These are phyloP conservation scores for Scortechinia acanthostroma DNA, from an alignment of 2,329 filamentous ascomycete genomes.

Conservation along the genomic window DNA sequence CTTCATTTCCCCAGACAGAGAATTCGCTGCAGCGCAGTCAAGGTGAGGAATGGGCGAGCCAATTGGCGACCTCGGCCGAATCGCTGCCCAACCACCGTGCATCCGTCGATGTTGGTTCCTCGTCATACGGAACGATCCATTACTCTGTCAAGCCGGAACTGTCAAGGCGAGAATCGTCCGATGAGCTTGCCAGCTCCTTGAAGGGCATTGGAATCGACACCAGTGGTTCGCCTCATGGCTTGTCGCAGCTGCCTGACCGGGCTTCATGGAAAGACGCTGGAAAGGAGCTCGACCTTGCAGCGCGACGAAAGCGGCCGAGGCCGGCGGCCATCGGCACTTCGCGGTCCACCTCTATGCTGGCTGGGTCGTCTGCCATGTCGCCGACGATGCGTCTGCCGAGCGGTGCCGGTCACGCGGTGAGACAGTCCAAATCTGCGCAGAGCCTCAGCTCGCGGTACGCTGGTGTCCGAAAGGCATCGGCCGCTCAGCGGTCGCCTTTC, in stretches of 20 bases:
- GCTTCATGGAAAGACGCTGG: slow-evolving; percentile 21
- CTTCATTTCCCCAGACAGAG: no score
- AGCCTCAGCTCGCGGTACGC: slow-evolving; percentile 31
- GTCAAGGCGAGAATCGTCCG: slow-evolving; percentile 18
- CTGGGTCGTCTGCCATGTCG: slow-evolving; percentile 26
- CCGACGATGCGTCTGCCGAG: slow-evolving; percentile 23
- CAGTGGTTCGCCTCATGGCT: slow-evolving; percentile 11
- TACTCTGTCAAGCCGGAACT: slow-evolving; percentile 4
- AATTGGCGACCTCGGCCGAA: no score
- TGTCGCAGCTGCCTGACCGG: slow-evolving; percentile 11
- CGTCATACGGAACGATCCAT: slow-evolving; percentile 3
- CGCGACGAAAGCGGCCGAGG: slow-evolving; percentile 31
- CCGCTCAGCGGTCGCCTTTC: slow-evolving; percentile 34
- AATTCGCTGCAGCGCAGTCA: no score
- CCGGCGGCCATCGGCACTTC: slow-evolving; percentile 33
- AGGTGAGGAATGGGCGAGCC: no score
- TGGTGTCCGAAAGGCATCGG: slow-evolving; percentile 32
- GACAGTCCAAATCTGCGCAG: slow-evolving; percentile 32
- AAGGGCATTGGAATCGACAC: slow-evolving; percentile 23
- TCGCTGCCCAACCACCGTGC: background rate
- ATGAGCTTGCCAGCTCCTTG: slow-evolving; percentile 19
- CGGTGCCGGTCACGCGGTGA: slow-evolving; percentile 24
- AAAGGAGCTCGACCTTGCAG: slow-evolving; percentile 32
- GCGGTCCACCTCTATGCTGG: slow-evolving; percentile 20
- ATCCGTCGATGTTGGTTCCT: background rate